These are phyloP conservation scores for Zygotorulaspora sp. DNA, from an alignment of 805 yeast genomes.

Conservation along the genomic window DNA sequence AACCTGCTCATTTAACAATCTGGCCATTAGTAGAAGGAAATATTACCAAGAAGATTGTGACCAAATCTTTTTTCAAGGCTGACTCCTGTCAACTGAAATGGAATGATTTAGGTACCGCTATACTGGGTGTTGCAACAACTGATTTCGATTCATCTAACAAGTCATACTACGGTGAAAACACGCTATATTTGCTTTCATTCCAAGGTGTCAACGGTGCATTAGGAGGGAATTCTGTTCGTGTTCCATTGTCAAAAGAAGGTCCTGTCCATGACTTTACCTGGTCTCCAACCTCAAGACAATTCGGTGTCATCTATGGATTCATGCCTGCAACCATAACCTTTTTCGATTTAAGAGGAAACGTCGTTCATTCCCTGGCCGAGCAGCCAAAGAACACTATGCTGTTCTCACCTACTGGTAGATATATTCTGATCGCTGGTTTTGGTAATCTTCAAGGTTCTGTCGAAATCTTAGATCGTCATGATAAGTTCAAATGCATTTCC, in stretches of 20 bases:
- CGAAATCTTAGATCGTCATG: slow-evolving; percentile 88
- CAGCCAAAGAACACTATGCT: slow-evolving; percentile 85
- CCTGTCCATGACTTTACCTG: slow-evolving; percentile 97
- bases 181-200: slow-evolving; percentile 64
- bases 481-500: slow-evolving; percentile 72
- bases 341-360: slow-evolving; percentile 90
- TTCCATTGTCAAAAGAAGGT: slow-evolving; percentile 83
- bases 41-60: slow-evolving; percentile 63
- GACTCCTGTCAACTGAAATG: slow-evolving; percentile 89
- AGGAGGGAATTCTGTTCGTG: slow-evolving; percentile 86
- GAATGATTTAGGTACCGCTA: slow-evolving; percentile 92
- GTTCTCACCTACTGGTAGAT: slow-evolving; percentile 92
- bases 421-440: slow-evolving; percentile 90
- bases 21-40: slow-evolving; percentile 45
- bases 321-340: slow-evolving; percentile 97
- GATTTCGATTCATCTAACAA: slow-evolving; percentile 93
- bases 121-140: slow-evolving; percentile 88
- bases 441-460: slow-evolving; percentile 97
- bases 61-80: slow-evolving; percentile 90
- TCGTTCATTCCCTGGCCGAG: slow-evolving; percentile 75
- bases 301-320: slow-evolving; percentile 94
- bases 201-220: slow-evolving; percentile 63
- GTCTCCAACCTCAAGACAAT: slow-evolving; percentile 95
- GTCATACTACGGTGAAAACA: slow-evolving; percentile 95
- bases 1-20: slow-evolving; percentile 83